Base-by-base conservation (phyloP, 331 rosid species). In the Phaseolus coccineus region DNA sequence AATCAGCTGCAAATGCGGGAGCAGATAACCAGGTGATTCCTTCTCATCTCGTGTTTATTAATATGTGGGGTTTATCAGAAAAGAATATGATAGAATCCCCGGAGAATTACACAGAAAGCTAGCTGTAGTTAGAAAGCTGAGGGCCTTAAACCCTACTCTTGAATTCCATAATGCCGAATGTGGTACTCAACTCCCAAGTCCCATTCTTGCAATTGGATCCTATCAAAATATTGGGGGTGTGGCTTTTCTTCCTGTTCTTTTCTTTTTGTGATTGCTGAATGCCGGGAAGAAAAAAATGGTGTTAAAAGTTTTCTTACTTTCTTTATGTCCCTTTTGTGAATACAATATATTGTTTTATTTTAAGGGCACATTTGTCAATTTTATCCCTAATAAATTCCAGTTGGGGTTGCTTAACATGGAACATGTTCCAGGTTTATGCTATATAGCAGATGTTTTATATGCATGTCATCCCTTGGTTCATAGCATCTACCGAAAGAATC, bases 1-100 rank as follows among this genome's bases (percentile, higher is more conserved):
- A 83, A 81, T 67, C 80, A 64, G 64, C 90, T 67, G 75, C 84
- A 79, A 85, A 83, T 76, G 68, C 53, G 13, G 90, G 92, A 74
- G 82, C 96, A 25, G 98, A 96, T 33, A 87, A 88, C 81, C 99
- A 93, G 91, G 98, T 91, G 72, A 80, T 81, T 46, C 51, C 50
- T 75, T 80, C 22, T 47, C 16, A n/a, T 82, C 53, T 15, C 66
- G 25, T 66, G 50, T 28, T 39, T 52, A 13, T 25, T 37, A 42
- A 27, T 58, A n/a, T 40, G 3, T 65, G 12, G 57, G 46, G 58
- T 14, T 50, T 57, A 14, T 27, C n/a, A 46, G 12, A 47, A 30
- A 1, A 53, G 24, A 53, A 53, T 27, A 69, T 12, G 3, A 15
- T 31, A 31, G 15, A 62, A 28, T 7, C 1, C 35, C 11, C n/a